Evolutionary conservation across 768 basidiomycete species (phyloP).

Genomic region (Boletus rubescentipes): DNA sequence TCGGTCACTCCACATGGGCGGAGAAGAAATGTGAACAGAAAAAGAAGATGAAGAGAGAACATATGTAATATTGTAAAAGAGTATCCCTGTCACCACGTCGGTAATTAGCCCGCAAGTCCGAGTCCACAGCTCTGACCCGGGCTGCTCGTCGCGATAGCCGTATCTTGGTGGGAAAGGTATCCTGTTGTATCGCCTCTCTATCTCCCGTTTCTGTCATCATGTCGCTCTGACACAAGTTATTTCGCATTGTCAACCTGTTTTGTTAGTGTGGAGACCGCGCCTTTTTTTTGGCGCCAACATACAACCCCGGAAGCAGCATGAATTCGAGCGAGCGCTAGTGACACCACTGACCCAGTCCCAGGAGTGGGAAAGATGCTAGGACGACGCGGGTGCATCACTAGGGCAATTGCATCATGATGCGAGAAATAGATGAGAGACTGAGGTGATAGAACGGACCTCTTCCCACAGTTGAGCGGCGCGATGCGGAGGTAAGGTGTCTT

Average conservation of each 20-base stretch:
- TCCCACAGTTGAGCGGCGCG: neutral
- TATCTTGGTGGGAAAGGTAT: neutral
- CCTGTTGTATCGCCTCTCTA: neutral
- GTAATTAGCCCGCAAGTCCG: neutral
- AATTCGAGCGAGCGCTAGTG: no score
- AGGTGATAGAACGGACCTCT: constrained; percentile 7
- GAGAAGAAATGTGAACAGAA: neutral
- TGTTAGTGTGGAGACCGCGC: neutral
- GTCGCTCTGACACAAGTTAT: neutral
- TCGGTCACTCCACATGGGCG: neutral
- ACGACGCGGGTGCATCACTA: neutral
- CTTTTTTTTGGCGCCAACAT: no score
- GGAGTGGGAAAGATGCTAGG: neutral
- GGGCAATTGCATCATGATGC: neutral
- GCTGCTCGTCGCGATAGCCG: neutral
- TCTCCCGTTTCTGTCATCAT: neutral
- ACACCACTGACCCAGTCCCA: neutral
- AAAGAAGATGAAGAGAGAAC: neutral
- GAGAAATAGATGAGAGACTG: neutral
- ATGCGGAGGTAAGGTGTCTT: constrained; percentile 1
- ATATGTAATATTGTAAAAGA: neutral
- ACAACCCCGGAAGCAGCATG: neutral
- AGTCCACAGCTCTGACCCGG: neutral
- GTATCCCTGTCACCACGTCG: neutral
- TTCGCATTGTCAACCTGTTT: neutral